phyloP scores from a whole-genome alignment of 345 rosid genomes.

The Euphorbia pulcherrima region DNA sequence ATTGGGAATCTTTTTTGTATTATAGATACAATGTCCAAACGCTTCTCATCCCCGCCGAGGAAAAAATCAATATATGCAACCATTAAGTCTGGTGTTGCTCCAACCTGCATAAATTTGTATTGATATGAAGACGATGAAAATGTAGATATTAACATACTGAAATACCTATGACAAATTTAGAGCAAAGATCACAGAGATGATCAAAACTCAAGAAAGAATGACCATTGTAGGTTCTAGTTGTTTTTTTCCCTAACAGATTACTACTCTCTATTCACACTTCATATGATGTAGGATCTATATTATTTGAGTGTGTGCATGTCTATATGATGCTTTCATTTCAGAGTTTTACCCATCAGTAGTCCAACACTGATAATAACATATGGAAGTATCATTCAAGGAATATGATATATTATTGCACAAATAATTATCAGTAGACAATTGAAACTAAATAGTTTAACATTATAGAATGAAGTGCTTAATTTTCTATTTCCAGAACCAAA shows the following conservation, averaged over 20 bases:
- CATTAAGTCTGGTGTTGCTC: conserved; percentile 94
- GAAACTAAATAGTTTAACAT: not conserved
- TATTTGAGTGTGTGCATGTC: not conserved
- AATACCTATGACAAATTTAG: not conserved
- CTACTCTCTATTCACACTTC: not conserved
- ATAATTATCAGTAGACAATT: not conserved
- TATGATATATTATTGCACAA: not conserved
- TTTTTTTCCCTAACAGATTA: not conserved
- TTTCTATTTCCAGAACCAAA: not conserved
- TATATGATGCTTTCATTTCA: not conserved
- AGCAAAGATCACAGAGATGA: not conserved
- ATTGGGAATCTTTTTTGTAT: conserved; percentile 88
- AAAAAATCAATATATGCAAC: conserved; percentile 89
- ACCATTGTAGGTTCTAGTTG: not conserved
- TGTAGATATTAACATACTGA: not conserved
- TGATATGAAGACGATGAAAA: conserved; percentile 13
- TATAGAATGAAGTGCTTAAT: not conserved
- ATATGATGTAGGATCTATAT: not conserved
- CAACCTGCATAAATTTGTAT: conserved; percentile 57
- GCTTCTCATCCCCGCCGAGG: conserved; percentile 98
- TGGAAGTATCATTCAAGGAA: not conserved
- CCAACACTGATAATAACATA: not conserved
- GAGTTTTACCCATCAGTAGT: not conserved
- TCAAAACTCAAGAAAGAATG: conserved; percentile 1
- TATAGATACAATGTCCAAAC: conserved; percentile 79